Evolutionary conservation across 352 stramenopile genomes (phyloP).

Genomic region (Globisporangium echinulatum): DNA sequence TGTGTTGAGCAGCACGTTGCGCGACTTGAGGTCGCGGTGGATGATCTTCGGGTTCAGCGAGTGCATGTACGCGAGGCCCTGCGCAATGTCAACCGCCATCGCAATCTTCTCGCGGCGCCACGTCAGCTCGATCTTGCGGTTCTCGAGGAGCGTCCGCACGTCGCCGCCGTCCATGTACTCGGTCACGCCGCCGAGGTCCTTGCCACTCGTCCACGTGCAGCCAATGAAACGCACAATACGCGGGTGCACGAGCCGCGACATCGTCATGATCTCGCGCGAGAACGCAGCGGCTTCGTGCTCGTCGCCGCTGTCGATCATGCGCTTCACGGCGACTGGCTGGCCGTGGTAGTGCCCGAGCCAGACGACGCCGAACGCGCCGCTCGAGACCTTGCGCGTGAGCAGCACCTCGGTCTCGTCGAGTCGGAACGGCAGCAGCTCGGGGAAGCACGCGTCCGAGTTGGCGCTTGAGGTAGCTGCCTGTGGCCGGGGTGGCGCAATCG

Average conservation of each 20-base stretch:
- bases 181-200: conserved; percentile 71
- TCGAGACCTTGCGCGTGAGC: conserved; percentile 78
- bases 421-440: conserved; percentile 59
- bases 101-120: conserved; percentile 81
- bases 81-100: conserved; percentile 78
- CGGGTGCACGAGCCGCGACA: conserved; percentile 71
- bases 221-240: conserved; percentile 86
- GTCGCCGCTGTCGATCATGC: conserved; percentile 81
- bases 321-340: conserved; percentile 79
- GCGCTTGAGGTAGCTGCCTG: conserved; percentile 29
- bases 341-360: conserved; percentile 86
- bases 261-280: conserved; percentile 76
- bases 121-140: conserved; percentile 70
- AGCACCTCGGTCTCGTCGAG: conserved; percentile 81
- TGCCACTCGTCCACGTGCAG: conserved; percentile 74
- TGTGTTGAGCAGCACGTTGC: conserved; percentile 75
- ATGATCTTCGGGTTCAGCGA: conserved; percentile 79
- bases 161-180: conserved; percentile 87
- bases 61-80: conserved; percentile 82
- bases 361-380: conserved; percentile 74
- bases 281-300: conserved; percentile 51
- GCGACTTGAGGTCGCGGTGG: conserved; percentile 80
- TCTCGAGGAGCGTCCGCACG: conserved; percentile 78
- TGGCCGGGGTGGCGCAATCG: neutral
- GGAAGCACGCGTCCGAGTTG: conserved; percentile 37